phyloP scores from a whole-genome alignment of 306 rosid species.

The Begonia peltatifolia region DNA sequence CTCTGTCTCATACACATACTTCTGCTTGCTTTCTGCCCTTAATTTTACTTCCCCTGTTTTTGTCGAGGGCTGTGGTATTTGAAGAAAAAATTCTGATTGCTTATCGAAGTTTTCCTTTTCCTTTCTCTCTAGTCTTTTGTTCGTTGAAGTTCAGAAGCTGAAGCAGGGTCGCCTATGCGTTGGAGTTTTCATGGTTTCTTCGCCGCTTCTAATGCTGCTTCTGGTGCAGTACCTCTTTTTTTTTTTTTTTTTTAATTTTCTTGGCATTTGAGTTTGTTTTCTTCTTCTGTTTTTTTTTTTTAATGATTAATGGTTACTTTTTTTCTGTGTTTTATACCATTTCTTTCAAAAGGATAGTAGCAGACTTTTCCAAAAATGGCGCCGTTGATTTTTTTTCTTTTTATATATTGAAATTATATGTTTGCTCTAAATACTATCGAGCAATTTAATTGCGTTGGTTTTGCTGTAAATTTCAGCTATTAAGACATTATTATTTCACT shows the following conservation, averaged over 20 bases:
- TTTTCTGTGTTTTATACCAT: slow-evolving; percentile 2
- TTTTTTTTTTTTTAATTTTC: slow-evolving; percentile 8
- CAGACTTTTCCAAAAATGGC: background rate
- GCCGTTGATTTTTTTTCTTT: slow-evolving; percentile 2
- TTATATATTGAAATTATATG: slow-evolving; percentile 9
- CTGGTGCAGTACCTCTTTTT: slow-evolving; percentile 9
- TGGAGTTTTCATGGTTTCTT: slow-evolving; percentile 10
- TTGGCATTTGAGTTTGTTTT: slow-evolving; percentile 1
- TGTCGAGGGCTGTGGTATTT: slow-evolving; percentile 22
- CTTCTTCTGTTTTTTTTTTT: slow-evolving; percentile 7
- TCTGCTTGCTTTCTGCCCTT: background rate
- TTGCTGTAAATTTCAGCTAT: slow-evolving; percentile 16
- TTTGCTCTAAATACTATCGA: slow-evolving; percentile 2
- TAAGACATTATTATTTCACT: slow-evolving; percentile 4
- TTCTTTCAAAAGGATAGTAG: background rate
- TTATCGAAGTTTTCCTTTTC: slow-evolving; percentile 8
- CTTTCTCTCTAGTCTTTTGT: slow-evolving; percentile 17
- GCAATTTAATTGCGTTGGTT: slow-evolving; percentile 17
- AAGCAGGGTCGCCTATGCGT: slow-evolving; percentile 11
- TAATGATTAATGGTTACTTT: slow-evolving; percentile 7
- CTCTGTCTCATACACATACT: background rate
- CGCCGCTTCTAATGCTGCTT: slow-evolving; percentile 13
- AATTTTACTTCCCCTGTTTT: slow-evolving; percentile 6
- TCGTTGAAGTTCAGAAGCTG: slow-evolving; percentile 14
- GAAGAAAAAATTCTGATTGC: slow-evolving; percentile 14